Evolutionary conservation across 257 asterid genomes (phyloP).

Genomic region (Coffea eugenioides): DNA sequence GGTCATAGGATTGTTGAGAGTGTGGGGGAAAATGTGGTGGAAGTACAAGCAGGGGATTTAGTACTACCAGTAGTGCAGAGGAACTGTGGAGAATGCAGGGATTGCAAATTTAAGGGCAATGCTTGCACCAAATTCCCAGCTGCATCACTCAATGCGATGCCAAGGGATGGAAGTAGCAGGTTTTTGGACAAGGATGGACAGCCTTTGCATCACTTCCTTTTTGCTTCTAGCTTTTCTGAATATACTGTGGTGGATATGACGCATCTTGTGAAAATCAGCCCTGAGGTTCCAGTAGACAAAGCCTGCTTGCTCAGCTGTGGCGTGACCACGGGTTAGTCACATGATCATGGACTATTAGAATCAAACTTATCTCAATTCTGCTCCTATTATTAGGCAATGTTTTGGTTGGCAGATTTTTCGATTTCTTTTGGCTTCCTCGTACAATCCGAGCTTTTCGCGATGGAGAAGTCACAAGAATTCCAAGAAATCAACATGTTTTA

Average conservation of each 20-base stretch:
- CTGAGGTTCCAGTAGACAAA: constrained; percentile 28
- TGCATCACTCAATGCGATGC: constrained; percentile 30
- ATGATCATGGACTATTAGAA: too few relatives aligned
- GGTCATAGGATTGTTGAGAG: constrained; percentile 39
- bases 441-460: too few relatives aligned
- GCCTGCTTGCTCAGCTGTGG: constrained; percentile 47
- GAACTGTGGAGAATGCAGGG: constrained; percentile 42
- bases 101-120: constrained; percentile 35
- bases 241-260: constrained; percentile 43
- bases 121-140: constrained; percentile 32
- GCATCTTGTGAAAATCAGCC: constrained; percentile 35
- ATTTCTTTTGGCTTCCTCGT: too few relatives aligned
- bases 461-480: too few relatives aligned
- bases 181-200: constrained; percentile 29
- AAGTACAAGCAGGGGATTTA: constrained; percentile 35
- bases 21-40: constrained; percentile 46
- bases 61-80: constrained; percentile 36
- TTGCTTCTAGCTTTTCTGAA: constrained; percentile 33
- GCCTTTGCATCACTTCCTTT: constrained; percentile 28
- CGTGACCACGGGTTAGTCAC: constrained; percentile 29
- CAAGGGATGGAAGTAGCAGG: constrained; percentile 38
- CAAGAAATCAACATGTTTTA: too few relatives aligned
- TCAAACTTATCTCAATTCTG: too few relatives aligned
- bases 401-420: too few relatives aligned
- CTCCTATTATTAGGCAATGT: too few relatives aligned